Conservation (phyloP, 768 basidiomycete genomes). For the Pisolithus albus region DNA sequence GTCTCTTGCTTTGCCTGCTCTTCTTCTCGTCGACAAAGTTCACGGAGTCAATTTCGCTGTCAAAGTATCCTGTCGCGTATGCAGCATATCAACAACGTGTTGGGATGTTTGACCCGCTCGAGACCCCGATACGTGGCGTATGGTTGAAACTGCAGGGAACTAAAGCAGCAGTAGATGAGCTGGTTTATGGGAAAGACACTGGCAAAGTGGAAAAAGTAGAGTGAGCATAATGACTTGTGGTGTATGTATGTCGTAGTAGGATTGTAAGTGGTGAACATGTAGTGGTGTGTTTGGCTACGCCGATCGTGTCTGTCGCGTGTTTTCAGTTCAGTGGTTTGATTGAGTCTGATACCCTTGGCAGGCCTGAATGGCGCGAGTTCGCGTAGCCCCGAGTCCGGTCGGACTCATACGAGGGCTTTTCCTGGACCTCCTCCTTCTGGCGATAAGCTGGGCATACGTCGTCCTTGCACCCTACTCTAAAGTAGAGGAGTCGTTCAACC, state of each 20-base stretch:
- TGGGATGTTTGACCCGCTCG: constrained; percentile 63
- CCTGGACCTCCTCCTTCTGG: constrained; percentile 47
- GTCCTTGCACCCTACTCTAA: constrained; percentile 84
- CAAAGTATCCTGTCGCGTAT: constrained; percentile 72
- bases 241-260: neutral
- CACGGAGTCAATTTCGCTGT: constrained; percentile 71
- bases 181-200: constrained; percentile 36
- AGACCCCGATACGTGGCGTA: constrained; percentile 40
- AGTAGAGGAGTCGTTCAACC: constrained; percentile 95
- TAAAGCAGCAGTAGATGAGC: constrained; percentile 31
- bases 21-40: constrained; percentile 74
- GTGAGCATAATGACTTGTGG: neutral
- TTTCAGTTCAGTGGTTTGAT: no score
- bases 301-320: no score
- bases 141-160: constrained; percentile 33
- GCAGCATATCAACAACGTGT: constrained; percentile 69
- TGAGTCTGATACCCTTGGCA: no score
- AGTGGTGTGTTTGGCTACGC: no score
- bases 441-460: constrained; percentile 58
- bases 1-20: constrained; percentile 55
- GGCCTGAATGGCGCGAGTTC: no score
- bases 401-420: constrained; percentile 10
- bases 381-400: no score
- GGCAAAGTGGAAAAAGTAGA: constrained; percentile 18
- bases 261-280: no score